Conservation (phyloP, 2,329 filamentous ascomycete species). For the Colletotrichum karsti region DNA sequence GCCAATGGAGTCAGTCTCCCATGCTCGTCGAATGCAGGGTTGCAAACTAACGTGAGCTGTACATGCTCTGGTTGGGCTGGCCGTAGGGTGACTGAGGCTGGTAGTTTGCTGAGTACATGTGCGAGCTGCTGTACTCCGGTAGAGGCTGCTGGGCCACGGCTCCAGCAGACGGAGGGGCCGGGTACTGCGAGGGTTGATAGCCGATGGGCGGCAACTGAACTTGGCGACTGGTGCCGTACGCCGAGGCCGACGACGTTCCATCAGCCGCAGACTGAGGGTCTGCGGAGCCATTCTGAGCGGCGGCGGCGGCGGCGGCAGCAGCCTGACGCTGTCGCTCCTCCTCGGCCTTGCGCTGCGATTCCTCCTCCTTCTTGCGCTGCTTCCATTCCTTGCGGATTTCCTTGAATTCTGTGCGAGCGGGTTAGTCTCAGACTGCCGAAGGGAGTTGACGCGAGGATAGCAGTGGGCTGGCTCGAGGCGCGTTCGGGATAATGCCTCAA, state of each 20-base stretch:
- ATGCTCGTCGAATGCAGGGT: not conserved
- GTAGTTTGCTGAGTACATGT: constrained; percentile 64
- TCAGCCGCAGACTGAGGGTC: constrained; percentile 58
- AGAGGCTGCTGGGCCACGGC: constrained; percentile 58
- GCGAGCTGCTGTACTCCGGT: constrained; percentile 62
- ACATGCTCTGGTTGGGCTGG: constrained; percentile 65
- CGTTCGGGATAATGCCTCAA: no score
- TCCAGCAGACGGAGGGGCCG: constrained; percentile 64
- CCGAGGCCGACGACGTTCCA: constrained; percentile 63
- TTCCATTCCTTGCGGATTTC: constrained; percentile 99
- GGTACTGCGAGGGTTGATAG: constrained; percentile 74
- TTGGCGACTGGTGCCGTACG: constrained; percentile 63
- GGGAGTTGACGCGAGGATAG: no score
- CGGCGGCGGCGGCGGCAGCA: constrained; percentile 52
- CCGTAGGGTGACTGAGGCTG: constrained; percentile 67
- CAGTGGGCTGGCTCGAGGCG: no score
- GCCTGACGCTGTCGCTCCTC: constrained; percentile 79
- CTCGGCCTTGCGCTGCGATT: constrained; percentile 86
- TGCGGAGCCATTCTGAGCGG: constrained; percentile 58
- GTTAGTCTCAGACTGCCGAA: constrained; percentile 32
- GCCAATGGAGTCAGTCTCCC: constrained; percentile 22
- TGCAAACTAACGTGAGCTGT: constrained; percentile 62
- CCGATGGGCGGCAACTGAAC: constrained; percentile 80
- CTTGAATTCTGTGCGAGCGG: constrained; percentile 83
- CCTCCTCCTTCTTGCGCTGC: constrained; percentile 98